phyloP scores from a whole-genome alignment of 2,329 filamentous ascomycete genomes.

The Hymenoscyphus albidus region DNA sequence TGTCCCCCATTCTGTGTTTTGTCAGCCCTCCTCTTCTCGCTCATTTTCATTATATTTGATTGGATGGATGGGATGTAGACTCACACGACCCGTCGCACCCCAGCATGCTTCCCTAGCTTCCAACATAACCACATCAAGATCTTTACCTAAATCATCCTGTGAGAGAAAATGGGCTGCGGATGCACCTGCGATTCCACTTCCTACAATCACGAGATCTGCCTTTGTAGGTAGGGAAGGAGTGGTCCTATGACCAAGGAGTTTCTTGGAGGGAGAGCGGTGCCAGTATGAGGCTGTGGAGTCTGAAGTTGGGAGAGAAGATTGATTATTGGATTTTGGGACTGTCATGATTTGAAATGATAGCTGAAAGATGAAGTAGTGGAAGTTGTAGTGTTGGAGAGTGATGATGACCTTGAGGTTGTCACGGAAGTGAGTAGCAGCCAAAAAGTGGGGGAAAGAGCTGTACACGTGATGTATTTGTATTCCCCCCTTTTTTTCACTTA shows the following conservation, averaged over 20 bases:
- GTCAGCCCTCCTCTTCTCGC: not conserved
- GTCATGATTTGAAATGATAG: not conserved
- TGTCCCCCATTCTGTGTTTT: conserved; percentile 61
- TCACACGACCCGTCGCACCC: conserved; percentile 76
- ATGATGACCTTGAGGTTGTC: too few relatives aligned
- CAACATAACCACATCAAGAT: conserved; percentile 61
- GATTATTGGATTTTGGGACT: conserved; percentile 14
- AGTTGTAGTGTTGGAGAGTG: too few relatives aligned
- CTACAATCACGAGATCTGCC: conserved; percentile 68
- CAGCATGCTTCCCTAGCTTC: conserved; percentile 78
- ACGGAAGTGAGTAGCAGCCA: too few relatives aligned
- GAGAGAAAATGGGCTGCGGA: conserved; percentile 62
- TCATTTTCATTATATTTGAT: not conserved
- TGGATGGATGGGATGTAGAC: conserved; percentile 31
- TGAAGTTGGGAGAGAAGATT: conserved; percentile 50
- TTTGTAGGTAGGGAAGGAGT: conserved; percentile 58
- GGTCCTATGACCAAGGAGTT: conserved; percentile 63
- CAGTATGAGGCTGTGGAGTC: conserved; percentile 67
- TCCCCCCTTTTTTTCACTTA: too few relatives aligned
- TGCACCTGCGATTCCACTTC: conserved; percentile 72
- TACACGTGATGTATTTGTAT: too few relatives aligned
- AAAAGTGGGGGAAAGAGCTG: too few relatives aligned
- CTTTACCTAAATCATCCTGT: conserved; percentile 42
- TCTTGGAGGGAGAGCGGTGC: conserved; percentile 63
- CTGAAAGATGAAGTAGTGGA: too few relatives aligned